Conservation (phyloP, 176 grass and related monocot species). For the Calamus simplicifolius region DNA sequence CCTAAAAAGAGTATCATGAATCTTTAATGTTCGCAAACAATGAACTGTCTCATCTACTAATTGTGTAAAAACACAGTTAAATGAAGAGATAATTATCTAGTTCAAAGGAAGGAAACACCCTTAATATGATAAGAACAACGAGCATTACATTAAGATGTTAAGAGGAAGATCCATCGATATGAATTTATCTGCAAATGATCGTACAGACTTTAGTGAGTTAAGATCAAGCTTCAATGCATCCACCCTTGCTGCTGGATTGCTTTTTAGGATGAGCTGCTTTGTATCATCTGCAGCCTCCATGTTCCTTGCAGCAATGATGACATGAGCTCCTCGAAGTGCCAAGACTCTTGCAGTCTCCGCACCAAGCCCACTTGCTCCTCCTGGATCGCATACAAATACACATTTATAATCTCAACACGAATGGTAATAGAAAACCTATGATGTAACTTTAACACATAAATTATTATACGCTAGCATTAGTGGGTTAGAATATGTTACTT, state of each 20-base stretch:
- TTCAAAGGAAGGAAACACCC: constrained; percentile 6
- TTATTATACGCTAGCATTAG: too few relatives aligned
- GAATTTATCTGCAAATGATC: constrained; percentile 55
- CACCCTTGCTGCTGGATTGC: constrained; percentile 37
- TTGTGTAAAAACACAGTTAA: too few relatives aligned
- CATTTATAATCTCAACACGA: too few relatives aligned
- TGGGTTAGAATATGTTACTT: too few relatives aligned
- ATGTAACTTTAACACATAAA: too few relatives aligned
- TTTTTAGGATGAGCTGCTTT: constrained; percentile 43
- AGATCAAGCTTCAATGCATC: constrained; percentile 81
- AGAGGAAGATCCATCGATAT: constrained; percentile 78
- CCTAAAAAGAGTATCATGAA: too few relatives aligned
- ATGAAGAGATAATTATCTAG: too few relatives aligned
- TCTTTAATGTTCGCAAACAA: too few relatives aligned
- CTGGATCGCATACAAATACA: constrained; percentile 22
- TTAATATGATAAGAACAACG: background rate
- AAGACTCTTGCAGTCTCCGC: constrained; percentile 82
- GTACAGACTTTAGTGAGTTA: constrained; percentile 81
- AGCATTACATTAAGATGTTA: constrained; percentile 81
- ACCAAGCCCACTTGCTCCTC: constrained; percentile 85
- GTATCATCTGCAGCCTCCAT: constrained; percentile 66
- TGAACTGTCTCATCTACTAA: too few relatives aligned
- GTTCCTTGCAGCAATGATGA: constrained; percentile 93
- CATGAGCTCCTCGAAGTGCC: constrained; percentile 79
- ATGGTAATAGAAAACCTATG: too few relatives aligned